Evolutionary conservation across 306 rosid species (phyloP), one percentile per base, ranked within the genome.

Genomic region (Medicago ruthenica): DNA sequence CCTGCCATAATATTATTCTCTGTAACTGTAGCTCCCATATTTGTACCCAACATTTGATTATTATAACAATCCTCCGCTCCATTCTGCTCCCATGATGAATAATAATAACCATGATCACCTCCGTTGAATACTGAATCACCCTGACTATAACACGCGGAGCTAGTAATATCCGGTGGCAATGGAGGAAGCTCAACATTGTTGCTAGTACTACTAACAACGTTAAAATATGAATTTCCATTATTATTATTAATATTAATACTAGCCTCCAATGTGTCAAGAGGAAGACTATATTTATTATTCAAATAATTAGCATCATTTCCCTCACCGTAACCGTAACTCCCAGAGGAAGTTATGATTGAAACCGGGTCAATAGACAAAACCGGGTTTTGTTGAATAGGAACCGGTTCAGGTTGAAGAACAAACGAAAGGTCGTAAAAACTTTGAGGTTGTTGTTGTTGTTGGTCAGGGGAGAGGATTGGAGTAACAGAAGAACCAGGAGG

Each of bases 401-500:
- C 6, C 31, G 80, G 69, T 65, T 50, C 9, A 80, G 57, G 50
- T 72, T 79, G 51, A 9, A 67, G 61, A 70, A 71, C 63, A 0
- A 80, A 67, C 0, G 79, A 66, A 9, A 80, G 40, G 42, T 77
- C 80, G 7, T 73, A 80, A 50, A 72, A 12, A 63, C 18, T 10
- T 36, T n/a, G 67, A 59, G 15, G 76, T 8, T 41, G 75, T 44
- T 67, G 40, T 16, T 12, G 61, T 22, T 24, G 76, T 45, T 86
- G 82, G 6, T 84, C 88, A 2, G 90, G 88, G 16, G 88, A 84
- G 47, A 84, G 34, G 54, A 86, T 86, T 9, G 86, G 78, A 18
- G 90, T 86, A 60, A 86, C 79, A 6, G 90, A 86, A 2, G 84
- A 84, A 4, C 85, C 88, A 0, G 86, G 90, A 0, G 84, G 84